Conservation (phyloP, 78 protist genomes). For the Creolimax fragrantissima region DNA sequence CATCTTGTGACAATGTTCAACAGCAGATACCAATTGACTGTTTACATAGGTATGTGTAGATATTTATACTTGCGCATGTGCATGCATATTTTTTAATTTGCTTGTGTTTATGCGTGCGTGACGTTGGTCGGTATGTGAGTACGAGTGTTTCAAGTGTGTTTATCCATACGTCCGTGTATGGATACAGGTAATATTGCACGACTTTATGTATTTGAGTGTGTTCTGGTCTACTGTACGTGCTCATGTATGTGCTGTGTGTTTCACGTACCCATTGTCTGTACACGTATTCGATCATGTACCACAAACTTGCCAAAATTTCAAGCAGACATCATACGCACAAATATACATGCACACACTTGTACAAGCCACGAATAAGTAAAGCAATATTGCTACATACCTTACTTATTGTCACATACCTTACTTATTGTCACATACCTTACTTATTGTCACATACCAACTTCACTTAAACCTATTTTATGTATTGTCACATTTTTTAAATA, state of each 20-base stretch:
- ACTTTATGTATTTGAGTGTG: too few relatives aligned
- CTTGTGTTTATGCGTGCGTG: neutral
- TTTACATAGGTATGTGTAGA: neutral
- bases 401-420: neutral
- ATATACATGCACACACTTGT: neutral
- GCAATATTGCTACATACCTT: neutral
- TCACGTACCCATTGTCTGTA: too few relatives aligned
- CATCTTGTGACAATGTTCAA: constrained; percentile 23
- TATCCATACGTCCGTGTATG: too few relatives aligned
- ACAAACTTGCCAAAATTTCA: neutral
- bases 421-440: neutral
- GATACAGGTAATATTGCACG: too few relatives aligned
- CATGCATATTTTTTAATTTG: neutral
- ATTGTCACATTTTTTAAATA: too few relatives aligned
- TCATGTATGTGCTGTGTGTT: too few relatives aligned
- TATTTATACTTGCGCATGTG: neutral
- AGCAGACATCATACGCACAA: neutral
- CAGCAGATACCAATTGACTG: constrained; percentile 16
- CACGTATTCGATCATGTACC: neutral
- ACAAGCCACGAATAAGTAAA: neutral
- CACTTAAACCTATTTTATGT: too few relatives aligned
- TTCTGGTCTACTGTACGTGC: too few relatives aligned
- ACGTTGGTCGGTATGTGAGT: too few relatives aligned
- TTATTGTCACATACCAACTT: neutral
- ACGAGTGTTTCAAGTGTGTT: too few relatives aligned